Evolutionary conservation across 148 eudicot species (phyloP).

Genomic region (Mesembryanthemum crystallinum): DNA sequence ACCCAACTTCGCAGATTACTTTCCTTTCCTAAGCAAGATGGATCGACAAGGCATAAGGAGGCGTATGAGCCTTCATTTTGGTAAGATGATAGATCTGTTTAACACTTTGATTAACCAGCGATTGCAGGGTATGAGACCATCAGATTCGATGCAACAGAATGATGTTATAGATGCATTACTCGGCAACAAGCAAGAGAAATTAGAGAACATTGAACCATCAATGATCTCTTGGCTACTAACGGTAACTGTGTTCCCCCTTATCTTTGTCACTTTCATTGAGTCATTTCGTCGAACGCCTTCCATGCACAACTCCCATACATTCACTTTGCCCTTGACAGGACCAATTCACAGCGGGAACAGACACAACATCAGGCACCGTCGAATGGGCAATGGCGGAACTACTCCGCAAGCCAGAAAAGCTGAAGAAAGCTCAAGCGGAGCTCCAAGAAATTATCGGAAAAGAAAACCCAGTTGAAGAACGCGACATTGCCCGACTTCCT

Average conservation of each 20-base stretch:
- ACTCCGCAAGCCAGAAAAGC: not conserved
- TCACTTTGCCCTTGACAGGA: not conserved
- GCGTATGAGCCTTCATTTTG: conserved; percentile 16
- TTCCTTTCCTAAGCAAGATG: conserved; percentile 9
- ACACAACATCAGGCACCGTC: conserved; percentile 2
- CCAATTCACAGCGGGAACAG: not conserved
- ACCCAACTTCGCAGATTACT: conserved; percentile 23
- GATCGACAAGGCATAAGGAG: conserved; percentile 24
- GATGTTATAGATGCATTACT: conserved; percentile 22
- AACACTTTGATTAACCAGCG: conserved; percentile 14
- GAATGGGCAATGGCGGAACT: conserved; percentile 9
- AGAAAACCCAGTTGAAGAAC: not conserved
- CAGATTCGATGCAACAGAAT: conserved; percentile 1
- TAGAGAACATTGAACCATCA: not conserved
- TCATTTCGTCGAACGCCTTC: not conserved
- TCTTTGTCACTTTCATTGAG: not conserved
- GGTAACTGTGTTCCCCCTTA: not conserved
- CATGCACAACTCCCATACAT: not conserved
- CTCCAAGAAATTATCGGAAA: not conserved
- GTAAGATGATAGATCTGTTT: conserved; percentile 12
- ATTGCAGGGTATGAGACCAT: conserved; percentile 18
- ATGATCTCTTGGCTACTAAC: not conserved
- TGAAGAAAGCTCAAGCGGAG: conserved; percentile 10
- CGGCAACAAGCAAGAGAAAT: conserved; percentile 5
- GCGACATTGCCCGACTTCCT: not conserved